These are phyloP conservation scores for Hypsizygus marmoreus DNA, from an alignment of 768 basidiomycete species.

Conservation along the genomic window DNA sequence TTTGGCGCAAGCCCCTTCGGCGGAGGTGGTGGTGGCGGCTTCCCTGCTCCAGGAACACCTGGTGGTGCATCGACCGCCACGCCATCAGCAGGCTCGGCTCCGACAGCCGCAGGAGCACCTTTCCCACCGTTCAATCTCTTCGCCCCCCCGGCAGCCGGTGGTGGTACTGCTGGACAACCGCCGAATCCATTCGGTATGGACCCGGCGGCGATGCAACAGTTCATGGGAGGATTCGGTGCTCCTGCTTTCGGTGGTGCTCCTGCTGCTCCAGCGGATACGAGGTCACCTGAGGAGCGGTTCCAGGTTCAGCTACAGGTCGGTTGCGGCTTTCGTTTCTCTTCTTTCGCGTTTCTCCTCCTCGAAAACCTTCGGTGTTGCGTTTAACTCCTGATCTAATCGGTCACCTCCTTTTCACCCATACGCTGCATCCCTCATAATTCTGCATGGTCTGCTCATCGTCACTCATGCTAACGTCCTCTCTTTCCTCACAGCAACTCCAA, in stretches of 20 bases:
- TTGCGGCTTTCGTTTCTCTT: conserved; percentile 9
- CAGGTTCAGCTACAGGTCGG: conserved; percentile 80
- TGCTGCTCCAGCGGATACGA: conserved; percentile 60
- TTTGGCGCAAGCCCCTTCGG: conserved; percentile 16
- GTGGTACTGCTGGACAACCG: conserved; percentile 26
- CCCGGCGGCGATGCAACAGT: conserved; percentile 47
- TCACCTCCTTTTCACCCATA: not conserved
- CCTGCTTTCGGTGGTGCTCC: conserved; percentile 32
- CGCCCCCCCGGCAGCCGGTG: conserved; percentile 19
- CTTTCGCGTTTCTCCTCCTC: not conserved
- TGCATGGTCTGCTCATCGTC: not conserved
- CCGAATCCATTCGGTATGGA: conserved; percentile 39
- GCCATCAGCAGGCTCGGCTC: conserved; percentile 26
- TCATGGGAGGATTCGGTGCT: conserved; percentile 34
- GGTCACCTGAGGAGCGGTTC: conserved; percentile 90
- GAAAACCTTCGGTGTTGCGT: not conserved
- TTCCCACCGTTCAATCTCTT: conserved; percentile 24
- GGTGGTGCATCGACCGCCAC: conserved; percentile 28
- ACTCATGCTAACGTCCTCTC: not conserved
- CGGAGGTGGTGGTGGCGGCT: conserved; percentile 13
- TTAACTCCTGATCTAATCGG: not conserved
- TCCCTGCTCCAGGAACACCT: conserved; percentile 64
- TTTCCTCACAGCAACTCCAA: conserved; percentile 70
- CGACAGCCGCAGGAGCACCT: conserved; percentile 20
- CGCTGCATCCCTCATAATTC: not conserved